These are phyloP conservation scores for Neurospora sp. DNA, from an alignment of 495 filamentous ascomycete genomes.

Conservation along the genomic window DNA sequence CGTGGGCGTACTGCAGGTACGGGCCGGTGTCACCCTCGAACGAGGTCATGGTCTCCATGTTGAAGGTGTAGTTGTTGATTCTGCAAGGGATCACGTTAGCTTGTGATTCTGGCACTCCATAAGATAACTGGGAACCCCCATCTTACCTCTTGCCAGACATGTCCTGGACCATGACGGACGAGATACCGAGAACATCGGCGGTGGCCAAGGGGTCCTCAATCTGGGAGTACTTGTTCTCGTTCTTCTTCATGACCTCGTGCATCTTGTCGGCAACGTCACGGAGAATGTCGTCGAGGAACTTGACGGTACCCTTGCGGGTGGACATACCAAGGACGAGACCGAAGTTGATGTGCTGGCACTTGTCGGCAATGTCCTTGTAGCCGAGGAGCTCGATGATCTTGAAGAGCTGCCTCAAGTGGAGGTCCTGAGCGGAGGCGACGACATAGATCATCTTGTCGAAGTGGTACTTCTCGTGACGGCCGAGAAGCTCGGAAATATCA, in stretches of 20 bases:
- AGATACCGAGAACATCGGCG: slow-evolving; percentile 51
- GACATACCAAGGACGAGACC: slow-evolving; percentile 54
- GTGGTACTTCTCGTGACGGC: slow-evolving; percentile 49
- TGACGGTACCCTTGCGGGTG: slow-evolving; percentile 46
- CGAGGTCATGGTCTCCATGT: slow-evolving; percentile 55
- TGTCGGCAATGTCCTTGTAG: slow-evolving; percentile 45
- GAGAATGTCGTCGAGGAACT: slow-evolving; percentile 53
- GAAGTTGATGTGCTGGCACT: slow-evolving; percentile 54
- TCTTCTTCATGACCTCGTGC: slow-evolving; percentile 56
- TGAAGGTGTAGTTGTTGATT: slow-evolving; percentile 54
- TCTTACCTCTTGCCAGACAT: slow-evolving; percentile 53
- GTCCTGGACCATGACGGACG: slow-evolving; percentile 55
- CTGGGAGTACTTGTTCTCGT: slow-evolving; percentile 48
- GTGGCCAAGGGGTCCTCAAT: slow-evolving; percentile 45
- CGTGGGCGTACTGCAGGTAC: slow-evolving; percentile 61
- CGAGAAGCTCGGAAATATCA: slow-evolving; percentile 53
- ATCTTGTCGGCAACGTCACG: slow-evolving; percentile 51
- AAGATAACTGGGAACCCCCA: background rate
- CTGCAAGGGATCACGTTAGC: slow-evolving; percentile 17
- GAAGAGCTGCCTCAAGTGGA: slow-evolving; percentile 54
- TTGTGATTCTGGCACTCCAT: background rate
- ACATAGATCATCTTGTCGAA: slow-evolving; percentile 65
- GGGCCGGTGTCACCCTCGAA: slow-evolving; percentile 64
- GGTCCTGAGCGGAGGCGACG: slow-evolving; percentile 49
- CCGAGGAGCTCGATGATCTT: slow-evolving; percentile 54